Base-by-base conservation (phyloP, 1,139 yeast genomes). In the Kodamaea plutei region DNA sequence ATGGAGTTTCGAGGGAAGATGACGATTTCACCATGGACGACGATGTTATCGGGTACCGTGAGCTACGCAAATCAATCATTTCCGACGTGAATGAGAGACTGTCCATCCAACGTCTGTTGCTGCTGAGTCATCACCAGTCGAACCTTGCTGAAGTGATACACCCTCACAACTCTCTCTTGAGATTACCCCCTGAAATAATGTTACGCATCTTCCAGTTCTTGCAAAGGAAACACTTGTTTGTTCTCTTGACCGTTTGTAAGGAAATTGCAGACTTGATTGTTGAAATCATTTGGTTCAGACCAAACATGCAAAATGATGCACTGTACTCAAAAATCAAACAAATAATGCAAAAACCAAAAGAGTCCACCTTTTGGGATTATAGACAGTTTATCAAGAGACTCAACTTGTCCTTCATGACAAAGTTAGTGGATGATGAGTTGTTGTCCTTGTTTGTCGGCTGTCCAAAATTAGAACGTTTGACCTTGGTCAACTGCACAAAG, bases 221-320 rank as follows among this genome's bases (percentile, higher is more conserved):
- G 31, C 79, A 75, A 27, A 65, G 82, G 30, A 73, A 71, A 40
- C 95, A 88, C 52, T 67, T 84, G 44, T 78, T 78, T 38, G 67
- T 79, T 9, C 64, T 87, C 25, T 62, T 87, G 38, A 69, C 88
- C 2, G 93, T 88, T 7, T 88, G 95, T 55, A 76, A 76, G 44
- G 74, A 79, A 41, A 88, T 95, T 83, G 87, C 89, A 18, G 76
- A 78, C 41, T 64, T 85, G 28, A 79, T 87, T 13, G 77, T 88
- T 10, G 95, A 87, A 50, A 69, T 83, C 33, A 64, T 89, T 24
- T 89, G 96, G 94, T 84, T 85, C 52, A 73, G 97, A 39, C 96
- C 96, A 2, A 81, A 79, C 38, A 82, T 75, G 61, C 83, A 71
- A 49, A 74, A 71, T 44, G 74, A 67, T 41, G 44, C 53, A 3